These are phyloP conservation scores for Boletus sp. DNA, from an alignment of 768 basidiomycete species.

Conservation along the genomic window DNA sequence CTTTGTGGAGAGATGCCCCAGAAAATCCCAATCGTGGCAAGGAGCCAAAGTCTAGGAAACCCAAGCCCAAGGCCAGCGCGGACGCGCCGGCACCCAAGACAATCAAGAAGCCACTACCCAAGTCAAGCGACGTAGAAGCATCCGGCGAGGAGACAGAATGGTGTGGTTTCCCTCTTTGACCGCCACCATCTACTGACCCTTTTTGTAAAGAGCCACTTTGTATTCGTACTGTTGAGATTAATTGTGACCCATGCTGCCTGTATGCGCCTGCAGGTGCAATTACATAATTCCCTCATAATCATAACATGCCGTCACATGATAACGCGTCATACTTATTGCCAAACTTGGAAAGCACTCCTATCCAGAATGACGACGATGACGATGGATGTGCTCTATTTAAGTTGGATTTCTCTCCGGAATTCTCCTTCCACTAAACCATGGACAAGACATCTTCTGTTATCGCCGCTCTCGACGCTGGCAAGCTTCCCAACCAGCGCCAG, in stretches of 20 bases:
- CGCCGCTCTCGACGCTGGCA: slow-evolving; percentile 70
- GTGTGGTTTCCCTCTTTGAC: neutral
- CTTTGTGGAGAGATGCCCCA: slow-evolving; percentile 55
- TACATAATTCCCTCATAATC: neutral
- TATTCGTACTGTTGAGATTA: slow-evolving; percentile 4
- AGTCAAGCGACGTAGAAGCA: slow-evolving; percentile 23
- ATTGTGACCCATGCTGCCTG: neutral
- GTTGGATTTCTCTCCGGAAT: too few relatives aligned
- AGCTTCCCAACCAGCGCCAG: slow-evolving; percentile 65
- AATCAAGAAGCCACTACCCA: slow-evolving; percentile 16
- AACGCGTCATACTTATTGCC: slow-evolving; percentile 5
- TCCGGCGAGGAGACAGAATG: slow-evolving; percentile 26
- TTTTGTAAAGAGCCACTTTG: neutral
- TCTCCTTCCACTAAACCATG: slow-evolving; percentile 39
- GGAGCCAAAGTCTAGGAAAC: slow-evolving; percentile 44
- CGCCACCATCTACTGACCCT: neutral
- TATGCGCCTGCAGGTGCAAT: slow-evolving; percentile 9
- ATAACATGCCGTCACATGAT: slow-evolving; percentile 13
- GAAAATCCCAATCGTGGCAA: slow-evolving; percentile 66
- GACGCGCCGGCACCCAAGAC: neutral
- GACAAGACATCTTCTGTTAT: slow-evolving; percentile 60
- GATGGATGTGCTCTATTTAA: neutral
- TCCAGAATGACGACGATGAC: slow-evolving; percentile 2
- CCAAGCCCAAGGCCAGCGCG: slow-evolving; percentile 33
- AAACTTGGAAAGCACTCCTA: slow-evolving; percentile 14